Conservation (phyloP, 2,329 filamentous ascomycete genomes). For the Colletotrichum australisinense region DNA sequence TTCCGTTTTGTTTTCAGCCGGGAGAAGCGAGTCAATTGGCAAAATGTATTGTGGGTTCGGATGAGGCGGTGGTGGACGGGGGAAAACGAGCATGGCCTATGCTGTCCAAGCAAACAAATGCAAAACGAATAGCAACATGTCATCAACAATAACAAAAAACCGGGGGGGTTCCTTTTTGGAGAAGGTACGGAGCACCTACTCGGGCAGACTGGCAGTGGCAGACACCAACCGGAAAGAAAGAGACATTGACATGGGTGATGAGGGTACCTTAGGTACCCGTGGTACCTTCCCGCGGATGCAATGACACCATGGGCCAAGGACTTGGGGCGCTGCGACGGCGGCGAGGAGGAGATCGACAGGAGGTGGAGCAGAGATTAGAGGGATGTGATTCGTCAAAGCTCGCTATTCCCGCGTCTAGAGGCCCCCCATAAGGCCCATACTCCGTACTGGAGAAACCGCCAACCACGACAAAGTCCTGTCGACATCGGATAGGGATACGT, state of each 20-base stretch:
- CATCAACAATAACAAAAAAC: background rate
- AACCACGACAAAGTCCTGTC: background rate
- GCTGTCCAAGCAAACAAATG: background rate
- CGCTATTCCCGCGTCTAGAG: background rate
- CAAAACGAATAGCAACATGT: background rate
- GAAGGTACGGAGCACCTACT: too few relatives aligned
- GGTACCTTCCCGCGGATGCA: background rate
- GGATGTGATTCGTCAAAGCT: background rate
- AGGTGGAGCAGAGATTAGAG: constrained; percentile 13
- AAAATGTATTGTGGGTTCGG: background rate
- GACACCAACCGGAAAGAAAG: background rate
- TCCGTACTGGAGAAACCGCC: background rate
- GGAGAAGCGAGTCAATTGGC: background rate
- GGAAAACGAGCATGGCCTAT: background rate
- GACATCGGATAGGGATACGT: background rate
- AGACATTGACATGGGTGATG: background rate
- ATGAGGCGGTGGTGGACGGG: background rate
- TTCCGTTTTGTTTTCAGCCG: background rate
- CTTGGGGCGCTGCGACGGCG: constrained; percentile 8
- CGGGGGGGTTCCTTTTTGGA: background rate
- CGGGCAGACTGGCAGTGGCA: background rate
- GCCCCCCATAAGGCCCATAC: background rate
- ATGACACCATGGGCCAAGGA: constrained; percentile 26
- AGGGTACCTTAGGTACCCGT: background rate
- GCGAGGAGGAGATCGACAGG: constrained; percentile 34